These are phyloP conservation scores for Teratosphaeria viscida DNA, from an alignment of 2,329 filamentous ascomycete species.

Conservation along the genomic window DNA sequence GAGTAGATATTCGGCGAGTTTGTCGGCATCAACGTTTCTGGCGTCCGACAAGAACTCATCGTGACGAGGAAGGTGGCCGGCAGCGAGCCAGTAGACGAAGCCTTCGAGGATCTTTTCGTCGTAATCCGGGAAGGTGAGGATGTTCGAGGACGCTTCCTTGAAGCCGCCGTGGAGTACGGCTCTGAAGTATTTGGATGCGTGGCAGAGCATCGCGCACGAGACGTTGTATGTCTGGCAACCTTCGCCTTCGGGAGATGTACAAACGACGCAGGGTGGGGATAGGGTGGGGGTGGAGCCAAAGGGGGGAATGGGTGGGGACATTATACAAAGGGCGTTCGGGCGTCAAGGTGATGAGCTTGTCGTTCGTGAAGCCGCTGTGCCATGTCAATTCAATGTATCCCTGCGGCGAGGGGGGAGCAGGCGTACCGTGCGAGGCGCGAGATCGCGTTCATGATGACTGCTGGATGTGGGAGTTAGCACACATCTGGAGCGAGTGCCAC, in stretches of 20 bases:
- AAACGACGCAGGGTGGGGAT: no score
- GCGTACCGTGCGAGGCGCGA: background rate
- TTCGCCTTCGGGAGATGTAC: background rate
- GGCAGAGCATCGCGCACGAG: background rate
- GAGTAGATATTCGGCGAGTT: background rate
- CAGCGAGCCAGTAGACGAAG: background rate
- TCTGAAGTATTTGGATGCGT: background rate
- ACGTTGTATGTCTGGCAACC: background rate
- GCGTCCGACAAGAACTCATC: background rate
- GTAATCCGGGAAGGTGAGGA: background rate
- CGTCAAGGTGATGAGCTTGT: background rate
- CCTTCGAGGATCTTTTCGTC: background rate
- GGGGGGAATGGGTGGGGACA: no score
- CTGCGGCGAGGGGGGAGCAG: background rate
- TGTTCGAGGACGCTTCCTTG: background rate
- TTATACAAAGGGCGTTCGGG: no score
- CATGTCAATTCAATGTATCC: background rate
- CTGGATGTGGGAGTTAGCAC: background rate
- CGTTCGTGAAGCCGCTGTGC: background rate
- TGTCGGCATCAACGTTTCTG: background rate
- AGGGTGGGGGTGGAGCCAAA: no score
- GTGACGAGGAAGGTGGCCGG: background rate
- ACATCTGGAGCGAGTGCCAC: background rate
- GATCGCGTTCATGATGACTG: background rate
- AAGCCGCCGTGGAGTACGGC: background rate